Percentiles rank a stretch among this genome's conserved stretches.
Evolutionary conservation across 108 stramenopile genomes (phyloP).

Genomic region (Nitzschia sp.): DNA sequence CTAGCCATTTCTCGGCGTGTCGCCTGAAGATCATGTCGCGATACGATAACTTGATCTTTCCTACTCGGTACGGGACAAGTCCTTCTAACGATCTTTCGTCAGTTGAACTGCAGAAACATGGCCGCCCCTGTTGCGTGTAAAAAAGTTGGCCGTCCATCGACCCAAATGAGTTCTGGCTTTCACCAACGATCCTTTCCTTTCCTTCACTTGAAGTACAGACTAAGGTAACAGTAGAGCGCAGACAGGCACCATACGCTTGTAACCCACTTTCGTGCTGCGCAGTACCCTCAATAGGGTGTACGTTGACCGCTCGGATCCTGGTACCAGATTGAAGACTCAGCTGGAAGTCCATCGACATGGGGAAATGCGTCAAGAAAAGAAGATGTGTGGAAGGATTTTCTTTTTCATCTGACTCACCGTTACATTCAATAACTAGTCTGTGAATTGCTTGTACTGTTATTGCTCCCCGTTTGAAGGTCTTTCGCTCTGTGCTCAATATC

Average conservation of each 20-base stretch:
- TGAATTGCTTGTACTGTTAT: not conserved
- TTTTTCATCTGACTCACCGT: not conserved
- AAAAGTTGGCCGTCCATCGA: not conserved
- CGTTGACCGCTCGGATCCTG: constrained; percentile 62
- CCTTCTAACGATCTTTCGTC: not conserved
- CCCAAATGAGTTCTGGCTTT: no score
- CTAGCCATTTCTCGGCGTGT: constrained; percentile 1
- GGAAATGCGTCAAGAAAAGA: constrained; percentile 54
- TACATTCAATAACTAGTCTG: not conserved
- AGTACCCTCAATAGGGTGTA: constrained; percentile 45
- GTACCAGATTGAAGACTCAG: constrained; percentile 58
- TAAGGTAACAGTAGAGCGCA: constrained; percentile 64
- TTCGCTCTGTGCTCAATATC: not conserved
- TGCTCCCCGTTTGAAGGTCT: not conserved
- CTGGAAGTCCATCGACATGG: constrained; percentile 43
- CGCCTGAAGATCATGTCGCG: not conserved
- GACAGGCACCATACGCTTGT: constrained; percentile 54
- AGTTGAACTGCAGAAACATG: not conserved
- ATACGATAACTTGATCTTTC: not conserved
- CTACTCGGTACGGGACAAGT: not conserved
- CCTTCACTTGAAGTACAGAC: constrained; percentile 4
- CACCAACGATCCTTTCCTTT: no score
- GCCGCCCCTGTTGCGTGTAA: not conserved
- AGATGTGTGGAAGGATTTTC: not conserved
- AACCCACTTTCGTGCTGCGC: constrained; percentile 1